Conservation (phyloP, 2,329 filamentous ascomycete species). For the Dendryphion nanum region DNA sequence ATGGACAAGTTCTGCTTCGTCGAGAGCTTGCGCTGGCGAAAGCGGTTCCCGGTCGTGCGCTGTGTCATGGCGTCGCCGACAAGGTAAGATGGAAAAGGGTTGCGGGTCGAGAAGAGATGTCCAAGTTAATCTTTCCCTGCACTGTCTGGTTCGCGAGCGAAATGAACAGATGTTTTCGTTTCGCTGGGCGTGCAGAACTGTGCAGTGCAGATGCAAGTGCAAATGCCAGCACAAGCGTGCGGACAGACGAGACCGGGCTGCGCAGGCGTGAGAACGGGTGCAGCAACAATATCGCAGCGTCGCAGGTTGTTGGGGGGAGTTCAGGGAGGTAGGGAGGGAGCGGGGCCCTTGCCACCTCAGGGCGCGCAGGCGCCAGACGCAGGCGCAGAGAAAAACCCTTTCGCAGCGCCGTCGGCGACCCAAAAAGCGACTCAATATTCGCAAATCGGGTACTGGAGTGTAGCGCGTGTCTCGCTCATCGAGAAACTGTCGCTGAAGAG, state of each 20-base stretch:
- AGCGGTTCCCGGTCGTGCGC: conserved; percentile 53
- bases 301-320: not conserved
- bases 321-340: no score
- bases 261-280: conserved; percentile 1
- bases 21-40: conserved; percentile 87
- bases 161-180: no score
- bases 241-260: not conserved
- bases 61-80: conserved; percentile 31
- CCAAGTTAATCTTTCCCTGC: no score
- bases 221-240: no score
- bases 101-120: no score
- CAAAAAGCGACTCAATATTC: conserved; percentile 6
- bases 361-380: not conserved
- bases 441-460: conserved; percentile 3
- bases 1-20: conserved; percentile 85
- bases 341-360: not conserved
- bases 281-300: not conserved
- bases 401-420: conserved; percentile 4
- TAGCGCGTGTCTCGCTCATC: not conserved
- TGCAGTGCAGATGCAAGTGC: no score
- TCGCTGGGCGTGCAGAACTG: no score
- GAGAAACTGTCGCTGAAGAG: not conserved
- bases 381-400: not conserved
- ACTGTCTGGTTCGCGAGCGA: no score
- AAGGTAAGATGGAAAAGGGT: not conserved